Conservation (phyloP, 169 alveolate genomes). For the Cystoisospora suis region DNA sequence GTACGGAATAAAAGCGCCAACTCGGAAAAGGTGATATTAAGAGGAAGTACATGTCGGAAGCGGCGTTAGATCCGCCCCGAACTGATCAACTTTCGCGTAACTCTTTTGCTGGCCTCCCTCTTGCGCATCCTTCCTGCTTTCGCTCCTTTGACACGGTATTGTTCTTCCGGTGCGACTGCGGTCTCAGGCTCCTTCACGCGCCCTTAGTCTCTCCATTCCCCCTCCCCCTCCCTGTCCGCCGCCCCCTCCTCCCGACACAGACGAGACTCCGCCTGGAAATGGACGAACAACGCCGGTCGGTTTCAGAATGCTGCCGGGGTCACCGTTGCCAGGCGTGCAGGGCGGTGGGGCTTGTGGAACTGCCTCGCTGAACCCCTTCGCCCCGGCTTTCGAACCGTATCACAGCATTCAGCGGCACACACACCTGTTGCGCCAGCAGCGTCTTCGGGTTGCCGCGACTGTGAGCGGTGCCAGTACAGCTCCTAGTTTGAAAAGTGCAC, state of each 20-base stretch:
- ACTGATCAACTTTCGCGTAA: background rate
- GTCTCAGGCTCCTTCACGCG: background rate
- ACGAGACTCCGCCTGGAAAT: background rate
- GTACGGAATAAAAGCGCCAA: background rate
- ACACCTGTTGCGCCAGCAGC: background rate
- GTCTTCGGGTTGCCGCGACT: background rate
- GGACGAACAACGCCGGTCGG: background rate
- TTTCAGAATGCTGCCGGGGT: background rate
- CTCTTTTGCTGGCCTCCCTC: background rate
- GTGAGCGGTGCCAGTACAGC: background rate
- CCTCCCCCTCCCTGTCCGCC: background rate
- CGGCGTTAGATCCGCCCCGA: background rate
- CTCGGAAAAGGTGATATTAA: background rate
- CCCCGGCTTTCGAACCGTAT: background rate
- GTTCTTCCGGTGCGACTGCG: background rate
- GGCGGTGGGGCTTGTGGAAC: background rate
- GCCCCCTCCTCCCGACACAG: too few relatives aligned
- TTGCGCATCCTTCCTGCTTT: background rate
- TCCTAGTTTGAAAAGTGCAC: background rate
- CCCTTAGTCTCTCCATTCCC: background rate
- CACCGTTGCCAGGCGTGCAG: background rate
- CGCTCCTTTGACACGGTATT: background rate
- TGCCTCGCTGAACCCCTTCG: background rate
- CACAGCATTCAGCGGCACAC: background rate
- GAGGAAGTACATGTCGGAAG: background rate